These are phyloP conservation scores for Aureobasidium lini DNA, from an alignment of 2,329 filamentous ascomycete species.

Conservation along the genomic window DNA sequence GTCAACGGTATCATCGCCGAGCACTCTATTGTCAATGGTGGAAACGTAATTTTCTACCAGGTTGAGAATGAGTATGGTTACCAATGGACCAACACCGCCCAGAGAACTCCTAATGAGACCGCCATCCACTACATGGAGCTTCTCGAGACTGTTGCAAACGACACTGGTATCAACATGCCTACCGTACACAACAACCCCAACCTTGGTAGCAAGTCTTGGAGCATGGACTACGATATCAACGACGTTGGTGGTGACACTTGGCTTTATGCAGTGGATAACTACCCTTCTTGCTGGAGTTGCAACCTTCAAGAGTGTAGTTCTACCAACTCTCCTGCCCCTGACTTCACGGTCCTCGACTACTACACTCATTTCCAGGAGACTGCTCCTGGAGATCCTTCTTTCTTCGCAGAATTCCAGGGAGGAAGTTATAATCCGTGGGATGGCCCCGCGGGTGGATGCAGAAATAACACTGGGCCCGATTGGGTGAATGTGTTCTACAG, in stretches of 20 bases:
- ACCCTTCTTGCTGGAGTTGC: constrained; percentile 54
- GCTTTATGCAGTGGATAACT: constrained; percentile 28
- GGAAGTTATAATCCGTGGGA: constrained; percentile 55
- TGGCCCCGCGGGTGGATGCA: constrained; percentile 38
- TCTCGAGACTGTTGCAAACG: constrained; percentile 46
- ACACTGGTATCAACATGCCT: constrained; percentile 52
- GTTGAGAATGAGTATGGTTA: constrained; percentile 49
- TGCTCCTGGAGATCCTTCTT: constrained; percentile 44
- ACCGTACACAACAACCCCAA: constrained; percentile 55
- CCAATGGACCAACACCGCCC: constrained; percentile 14
- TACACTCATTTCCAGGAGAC: constrained; percentile 34
- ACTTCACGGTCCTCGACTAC: constrained; percentile 45
- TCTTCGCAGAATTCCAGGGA: constrained; percentile 54
- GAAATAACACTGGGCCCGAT: constrained; percentile 47
- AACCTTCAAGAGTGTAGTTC: constrained; percentile 54
- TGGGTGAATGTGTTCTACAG: constrained; percentile 60
- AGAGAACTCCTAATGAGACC: constrained; percentile 40
- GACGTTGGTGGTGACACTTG: constrained; percentile 48
- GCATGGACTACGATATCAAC: constrained; percentile 46
- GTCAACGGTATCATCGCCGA: constrained; percentile 45
- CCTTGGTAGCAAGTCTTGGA: constrained; percentile 52
- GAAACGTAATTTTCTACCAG: constrained; percentile 50
- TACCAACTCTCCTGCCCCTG: constrained; percentile 50
- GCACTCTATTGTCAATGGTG: constrained; percentile 50
- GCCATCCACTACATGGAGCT: constrained; percentile 48